Evolutionary conservation across 2,329 filamentous ascomycete species (phyloP).

Genomic region (Hirsutella rhossiliensis): DNA sequence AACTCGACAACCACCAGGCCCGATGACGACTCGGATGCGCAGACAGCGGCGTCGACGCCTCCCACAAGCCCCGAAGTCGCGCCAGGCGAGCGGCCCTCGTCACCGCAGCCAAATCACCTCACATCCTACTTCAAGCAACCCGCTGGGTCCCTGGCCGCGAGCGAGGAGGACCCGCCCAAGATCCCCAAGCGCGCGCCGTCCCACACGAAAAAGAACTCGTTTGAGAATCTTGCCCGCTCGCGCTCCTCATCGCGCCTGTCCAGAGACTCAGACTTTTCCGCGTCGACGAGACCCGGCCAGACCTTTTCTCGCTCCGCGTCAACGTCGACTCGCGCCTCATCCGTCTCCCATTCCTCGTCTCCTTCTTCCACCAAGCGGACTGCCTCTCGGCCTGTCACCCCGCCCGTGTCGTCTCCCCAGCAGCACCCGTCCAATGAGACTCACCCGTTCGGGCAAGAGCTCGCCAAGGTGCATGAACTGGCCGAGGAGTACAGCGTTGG

Average conservation of each 20-base stretch:
- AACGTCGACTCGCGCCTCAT: constrained; percentile 39
- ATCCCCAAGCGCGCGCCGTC: constrained; percentile 72
- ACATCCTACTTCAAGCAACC: constrained; percentile 54
- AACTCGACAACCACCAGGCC: constrained; percentile 44
- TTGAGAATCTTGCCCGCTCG: constrained; percentile 59
- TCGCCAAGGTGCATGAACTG: constrained; percentile 85
- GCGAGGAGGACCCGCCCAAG: constrained; percentile 28
- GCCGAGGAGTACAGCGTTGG: constrained; percentile 73
- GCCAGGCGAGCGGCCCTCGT: constrained; percentile 39
- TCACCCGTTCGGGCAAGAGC: constrained; percentile 79
- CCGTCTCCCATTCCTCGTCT: constrained; percentile 26
- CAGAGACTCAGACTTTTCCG: constrained; percentile 36
- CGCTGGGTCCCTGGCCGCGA: constrained; percentile 24
- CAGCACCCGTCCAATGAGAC: constrained; percentile 24
- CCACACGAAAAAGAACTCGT: constrained; percentile 74
- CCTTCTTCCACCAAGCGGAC: constrained; percentile 15
- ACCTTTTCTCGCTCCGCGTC: constrained; percentile 46
- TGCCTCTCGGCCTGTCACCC: constrained; percentile 9
- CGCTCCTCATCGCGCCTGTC: constrained; percentile 51
- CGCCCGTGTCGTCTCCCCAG: constrained; percentile 21
- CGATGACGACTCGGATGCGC: constrained; percentile 61
- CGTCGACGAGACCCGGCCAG: constrained; percentile 44
- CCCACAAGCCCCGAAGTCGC: constrained; percentile 59
- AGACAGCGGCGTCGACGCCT: constrained; percentile 44
- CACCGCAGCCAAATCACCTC: constrained; percentile 52